phyloP scores from a whole-genome alignment of 192 early-diverging fungal species.

The Entrophospora sp. region DNA sequence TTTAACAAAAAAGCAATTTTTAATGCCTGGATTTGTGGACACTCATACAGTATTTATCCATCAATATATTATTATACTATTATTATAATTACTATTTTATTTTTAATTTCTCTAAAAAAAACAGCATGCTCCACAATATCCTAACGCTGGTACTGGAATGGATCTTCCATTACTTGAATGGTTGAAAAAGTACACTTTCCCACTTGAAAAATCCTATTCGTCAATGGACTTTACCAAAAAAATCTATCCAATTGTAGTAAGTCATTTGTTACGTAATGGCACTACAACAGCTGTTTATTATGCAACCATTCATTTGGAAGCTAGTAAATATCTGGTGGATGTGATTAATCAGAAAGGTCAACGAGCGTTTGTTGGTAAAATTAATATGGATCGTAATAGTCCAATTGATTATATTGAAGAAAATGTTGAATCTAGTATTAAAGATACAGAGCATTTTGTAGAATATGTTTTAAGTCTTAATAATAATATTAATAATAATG shows the following conservation, averaged over 20 bases:
- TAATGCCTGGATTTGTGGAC: slow-evolving; percentile 88
- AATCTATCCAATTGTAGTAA: slow-evolving; percentile 61
- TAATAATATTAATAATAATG: too few species aligned
- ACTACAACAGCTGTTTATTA: slow-evolving; percentile 90
- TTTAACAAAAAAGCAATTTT: slow-evolving; percentile 54
- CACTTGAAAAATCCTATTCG: slow-evolving; percentile 66
- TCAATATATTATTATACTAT: too few species aligned
- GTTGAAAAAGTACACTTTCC: slow-evolving; percentile 89
- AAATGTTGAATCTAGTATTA: slow-evolving; percentile 55
- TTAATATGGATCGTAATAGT: slow-evolving; percentile 90
- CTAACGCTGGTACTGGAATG: slow-evolving; percentile 81
- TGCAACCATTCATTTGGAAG: slow-evolving; percentile 79
- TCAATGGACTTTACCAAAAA: slow-evolving; percentile 55
- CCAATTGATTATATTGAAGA: slow-evolving; percentile 72
- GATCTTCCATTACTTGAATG: slow-evolving; percentile 84
- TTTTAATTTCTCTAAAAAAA: slow-evolving; percentile 16
- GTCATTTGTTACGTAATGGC: slow-evolving; percentile 64
- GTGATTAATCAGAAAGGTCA: slow-evolving; percentile 73
- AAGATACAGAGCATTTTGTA: slow-evolving; percentile 59
- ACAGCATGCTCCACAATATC: slow-evolving; percentile 92
- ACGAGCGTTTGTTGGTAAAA: slow-evolving; percentile 89
- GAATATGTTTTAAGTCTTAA: slow-evolving; percentile 40
- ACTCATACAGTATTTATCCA: slow-evolving; percentile 71
- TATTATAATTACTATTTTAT: too few species aligned
- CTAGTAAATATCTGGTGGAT: slow-evolving; percentile 64